Evolutionary conservation across 2,329 filamentous ascomycete genomes (phyloP).

Genomic region (Aschersonia sp.): DNA sequence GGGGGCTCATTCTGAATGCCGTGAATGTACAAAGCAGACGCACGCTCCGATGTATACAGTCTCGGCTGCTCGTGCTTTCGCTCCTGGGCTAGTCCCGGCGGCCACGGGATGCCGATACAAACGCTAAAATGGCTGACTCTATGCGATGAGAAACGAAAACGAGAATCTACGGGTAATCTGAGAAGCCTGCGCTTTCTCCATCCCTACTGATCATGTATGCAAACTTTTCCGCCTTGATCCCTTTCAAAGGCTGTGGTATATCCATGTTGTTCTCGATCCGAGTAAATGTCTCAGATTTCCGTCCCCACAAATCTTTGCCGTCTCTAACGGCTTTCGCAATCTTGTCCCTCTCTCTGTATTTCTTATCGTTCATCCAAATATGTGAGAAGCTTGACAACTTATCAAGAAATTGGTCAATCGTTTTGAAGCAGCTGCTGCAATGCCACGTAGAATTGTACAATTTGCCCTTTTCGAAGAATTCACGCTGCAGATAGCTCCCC

Average conservation of each 20-base stretch:
- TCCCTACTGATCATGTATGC: slow-evolving; percentile 30
- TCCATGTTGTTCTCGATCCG: slow-evolving; percentile 35
- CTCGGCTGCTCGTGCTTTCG: too few species aligned
- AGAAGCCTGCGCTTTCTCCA: slow-evolving; percentile 30
- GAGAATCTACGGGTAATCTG: slow-evolving; percentile 20
- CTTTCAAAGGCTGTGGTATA: slow-evolving; percentile 30
- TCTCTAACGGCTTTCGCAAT: slow-evolving; percentile 35
- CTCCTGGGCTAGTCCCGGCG: too few species aligned
- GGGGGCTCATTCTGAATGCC: slow-evolving; percentile 4
- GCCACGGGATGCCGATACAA: too few species aligned
- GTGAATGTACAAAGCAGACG: too few species aligned
- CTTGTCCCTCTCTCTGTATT: slow-evolving; percentile 29
- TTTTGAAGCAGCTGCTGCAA: slow-evolving; percentile 46
- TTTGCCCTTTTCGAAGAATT: slow-evolving; percentile 24
- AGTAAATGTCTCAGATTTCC: slow-evolving; percentile 29
- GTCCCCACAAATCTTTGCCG: slow-evolving; percentile 40
- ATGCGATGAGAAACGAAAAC: too few species aligned
- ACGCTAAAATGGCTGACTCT: too few species aligned
- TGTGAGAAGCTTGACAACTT: slow-evolving; percentile 45
- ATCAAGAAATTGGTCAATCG: slow-evolving; percentile 35
- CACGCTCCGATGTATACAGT: too few species aligned
- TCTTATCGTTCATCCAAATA: slow-evolving; percentile 31
- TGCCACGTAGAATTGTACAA: slow-evolving; percentile 43
- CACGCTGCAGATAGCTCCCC: slow-evolving; percentile 20
- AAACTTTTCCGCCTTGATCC: slow-evolving; percentile 22